Conservation (phyloP, 192 early-diverging fungal species). For the Backusella liffmaniae region DNA sequence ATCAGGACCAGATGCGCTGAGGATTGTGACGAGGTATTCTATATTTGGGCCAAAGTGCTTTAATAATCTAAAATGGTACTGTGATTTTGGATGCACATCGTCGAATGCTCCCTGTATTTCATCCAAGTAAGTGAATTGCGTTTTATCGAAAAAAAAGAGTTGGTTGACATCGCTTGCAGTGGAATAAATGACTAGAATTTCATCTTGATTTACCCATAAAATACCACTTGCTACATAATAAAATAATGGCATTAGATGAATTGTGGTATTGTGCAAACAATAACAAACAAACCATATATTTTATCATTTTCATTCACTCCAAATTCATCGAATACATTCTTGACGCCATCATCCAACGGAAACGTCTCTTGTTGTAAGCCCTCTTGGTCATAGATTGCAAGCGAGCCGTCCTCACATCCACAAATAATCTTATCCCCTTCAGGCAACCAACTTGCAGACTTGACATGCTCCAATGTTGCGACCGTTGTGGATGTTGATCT, state of each 20-base stretch:
- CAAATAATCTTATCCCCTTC: conserved; percentile 89
- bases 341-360: conserved; percentile 36
- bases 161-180: conserved; percentile 19
- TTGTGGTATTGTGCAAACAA: neutral
- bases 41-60: conserved; percentile 47
- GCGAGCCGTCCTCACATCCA: conserved; percentile 57
- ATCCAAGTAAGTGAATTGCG: conserved; percentile 30
- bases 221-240: conserved; percentile 56
- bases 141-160: neutral
- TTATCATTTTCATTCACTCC: neutral
- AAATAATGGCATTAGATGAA: neutral
- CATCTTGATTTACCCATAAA: conserved; percentile 70
- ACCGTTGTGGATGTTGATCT: conserved; percentile 17
- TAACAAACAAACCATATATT: neutral
- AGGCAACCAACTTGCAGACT: conserved; percentile 75
- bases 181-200: conserved; percentile 69
- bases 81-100: conserved; percentile 42
- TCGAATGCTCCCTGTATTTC: conserved; percentile 56
- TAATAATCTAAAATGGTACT: conserved; percentile 61
- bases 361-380: conserved; percentile 62
- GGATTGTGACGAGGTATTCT: conserved; percentile 40
- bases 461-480: conserved; percentile 39
- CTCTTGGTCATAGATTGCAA: conserved; percentile 61
- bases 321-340: neutral
- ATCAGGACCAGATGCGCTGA: conserved; percentile 12